Percentiles rank a stretch among this genome's conserved stretches.
phyloP scores from a whole-genome alignment of 1,284 basidiomycete genomes.

The Amylostereum areolatum region DNA sequence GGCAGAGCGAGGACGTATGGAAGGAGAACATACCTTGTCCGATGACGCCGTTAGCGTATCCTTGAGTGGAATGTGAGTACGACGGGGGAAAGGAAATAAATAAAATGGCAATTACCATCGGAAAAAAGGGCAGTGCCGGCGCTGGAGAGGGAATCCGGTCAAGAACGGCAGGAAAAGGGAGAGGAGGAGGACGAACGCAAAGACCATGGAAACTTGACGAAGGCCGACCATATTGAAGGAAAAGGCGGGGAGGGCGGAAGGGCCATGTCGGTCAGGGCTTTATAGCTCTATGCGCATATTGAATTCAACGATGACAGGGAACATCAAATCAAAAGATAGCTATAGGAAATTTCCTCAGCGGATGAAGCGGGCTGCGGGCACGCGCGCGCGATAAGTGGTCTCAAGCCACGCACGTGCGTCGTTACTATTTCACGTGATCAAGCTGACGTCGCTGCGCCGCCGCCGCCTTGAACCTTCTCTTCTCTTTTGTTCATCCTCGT shows the following conservation, averaged over 20 bases:
- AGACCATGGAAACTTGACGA: conserved; percentile 66
- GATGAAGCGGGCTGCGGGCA: too few relatives aligned
- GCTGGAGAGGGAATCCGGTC: conserved; percentile 26
- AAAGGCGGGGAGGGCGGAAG: background rate
- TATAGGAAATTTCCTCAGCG: too few relatives aligned
- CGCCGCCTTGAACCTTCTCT: too few relatives aligned
- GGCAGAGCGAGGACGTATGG: background rate
- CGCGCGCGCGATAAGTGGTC: too few relatives aligned
- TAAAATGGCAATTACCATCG: conserved; percentile 51
- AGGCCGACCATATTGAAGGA: conserved; percentile 16
- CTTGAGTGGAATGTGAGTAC: conserved; percentile 26
- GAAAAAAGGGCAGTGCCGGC: conserved; percentile 85
- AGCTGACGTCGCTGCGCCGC: too few relatives aligned
- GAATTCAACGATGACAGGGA: too few relatives aligned
- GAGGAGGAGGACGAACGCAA: conserved; percentile 49
- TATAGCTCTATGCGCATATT: too few relatives aligned
- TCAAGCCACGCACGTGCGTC: too few relatives aligned
- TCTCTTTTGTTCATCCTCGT: too few relatives aligned
- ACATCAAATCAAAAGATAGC: too few relatives aligned
- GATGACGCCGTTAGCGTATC: conserved; percentile 80
- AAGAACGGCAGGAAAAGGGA: conserved; percentile 1
- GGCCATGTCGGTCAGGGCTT: too few relatives aligned
- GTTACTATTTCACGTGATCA: too few relatives aligned
- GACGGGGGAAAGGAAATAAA: background rate
- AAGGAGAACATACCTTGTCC: conserved; percentile 50